Evolutionary conservation across 345 rosid genomes (phyloP), one percentile per base, ranked within the genome.

Genomic region (Leavenworthia alabamica): DNA sequence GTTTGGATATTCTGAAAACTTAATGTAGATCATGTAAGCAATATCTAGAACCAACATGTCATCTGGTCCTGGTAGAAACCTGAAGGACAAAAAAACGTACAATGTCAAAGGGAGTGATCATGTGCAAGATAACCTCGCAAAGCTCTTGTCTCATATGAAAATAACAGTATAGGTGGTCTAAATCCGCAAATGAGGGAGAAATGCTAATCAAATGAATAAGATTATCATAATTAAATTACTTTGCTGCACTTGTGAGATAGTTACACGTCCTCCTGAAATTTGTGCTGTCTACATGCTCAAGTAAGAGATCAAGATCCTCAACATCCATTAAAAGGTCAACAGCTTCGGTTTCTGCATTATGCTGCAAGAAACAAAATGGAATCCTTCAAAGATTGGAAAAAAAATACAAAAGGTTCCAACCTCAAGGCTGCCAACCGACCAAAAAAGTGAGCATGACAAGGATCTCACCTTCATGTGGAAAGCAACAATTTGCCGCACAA

Each of bases 291-390:
- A 89, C 96, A 61, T 85, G 82, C 75, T 93, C 85, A 73, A 83
- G 71, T 60, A 89, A 75, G 58, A 81, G 84, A 68, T 87, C 87
- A 77, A 94, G 95, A 79, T 90, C 96, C 71, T 90, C 99, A 76
- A 90, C 97, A 85, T 93, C 99, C 95, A 93, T 93, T 57, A 93
- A 68, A 46, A 93, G 85, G 79, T 93, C 96, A 70, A 93, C 92
- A 66, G 97, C 99, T 76, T 93, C 99, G 8, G 97, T 91, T 80
- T 93, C 97, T 55, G 96, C 96, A 77, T 93, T 93, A 74, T 93
- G 96, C 97, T 93, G 85, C 69, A 73, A 27, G 14, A 35, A 58
- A 33, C 8, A 58, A 43, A 57, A 33, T 35, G 26, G 12, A 49
- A 42, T 58, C 8, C 4, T 16, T 64, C 2, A 71, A 43, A 41